Conservation (phyloP, 2,329 filamentous ascomycete species). For the Dactylellina sp. region DNA sequence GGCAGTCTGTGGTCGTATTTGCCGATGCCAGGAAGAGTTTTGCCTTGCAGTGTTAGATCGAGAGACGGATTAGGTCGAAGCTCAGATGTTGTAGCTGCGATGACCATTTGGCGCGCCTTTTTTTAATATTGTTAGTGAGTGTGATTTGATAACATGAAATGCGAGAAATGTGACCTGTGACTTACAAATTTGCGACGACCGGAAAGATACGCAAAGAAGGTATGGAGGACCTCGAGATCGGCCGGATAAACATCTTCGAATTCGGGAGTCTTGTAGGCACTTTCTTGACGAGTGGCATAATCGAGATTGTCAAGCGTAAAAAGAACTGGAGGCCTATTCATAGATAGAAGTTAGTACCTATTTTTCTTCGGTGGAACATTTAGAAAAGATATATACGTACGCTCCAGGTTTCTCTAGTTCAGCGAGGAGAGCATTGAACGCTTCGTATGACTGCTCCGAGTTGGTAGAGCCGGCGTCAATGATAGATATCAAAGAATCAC, state of each 20-base stretch:
- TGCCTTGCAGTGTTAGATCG: conserved; percentile 60
- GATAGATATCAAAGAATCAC: conserved; percentile 46
- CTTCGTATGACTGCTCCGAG: conserved; percentile 57
- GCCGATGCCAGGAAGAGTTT: conserved; percentile 62
- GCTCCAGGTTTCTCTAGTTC: conserved; percentile 57
- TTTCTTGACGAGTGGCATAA: conserved; percentile 79
- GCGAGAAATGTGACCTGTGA: no score
- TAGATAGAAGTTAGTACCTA: conserved; percentile 59
- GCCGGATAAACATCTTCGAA: conserved; percentile 84
- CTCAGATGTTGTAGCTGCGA: conserved; percentile 74
- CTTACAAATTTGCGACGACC: conserved; percentile 69
- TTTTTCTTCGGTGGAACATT: no score
- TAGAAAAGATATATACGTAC: conserved; percentile 37
- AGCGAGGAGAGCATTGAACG: conserved; percentile 57
- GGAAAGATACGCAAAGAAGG: conserved; percentile 79
- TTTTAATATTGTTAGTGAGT: conserved; percentile 67
- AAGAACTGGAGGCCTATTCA: conserved; percentile 75
- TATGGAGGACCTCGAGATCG: conserved; percentile 79
- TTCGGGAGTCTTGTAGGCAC: conserved; percentile 78
- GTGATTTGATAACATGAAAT: background rate
- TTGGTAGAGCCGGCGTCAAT: conserved; percentile 55
- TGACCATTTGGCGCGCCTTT: conserved; percentile 73
- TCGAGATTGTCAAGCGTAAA: conserved; percentile 81
- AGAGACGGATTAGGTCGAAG: conserved; percentile 64
- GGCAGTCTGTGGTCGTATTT: conserved; percentile 67